These are phyloP conservation scores for Cinnamomum chago DNA, from an alignment of 164 flowering plant species.

Conservation along the genomic window DNA sequence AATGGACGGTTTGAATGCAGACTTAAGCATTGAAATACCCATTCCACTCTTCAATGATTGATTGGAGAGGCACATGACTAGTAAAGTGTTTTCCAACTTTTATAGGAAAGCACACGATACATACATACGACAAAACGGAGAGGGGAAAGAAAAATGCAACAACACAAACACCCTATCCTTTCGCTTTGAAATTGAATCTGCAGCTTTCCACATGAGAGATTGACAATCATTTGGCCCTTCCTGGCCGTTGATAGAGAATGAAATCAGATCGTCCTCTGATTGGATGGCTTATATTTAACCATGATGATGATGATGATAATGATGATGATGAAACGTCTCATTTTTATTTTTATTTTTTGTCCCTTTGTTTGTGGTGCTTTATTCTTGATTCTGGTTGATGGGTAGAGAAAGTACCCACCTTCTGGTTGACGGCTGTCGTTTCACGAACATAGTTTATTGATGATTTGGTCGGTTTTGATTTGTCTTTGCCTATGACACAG, in stretches of 20 bases:
- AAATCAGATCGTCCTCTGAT: background rate
- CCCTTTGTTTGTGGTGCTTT: background rate
- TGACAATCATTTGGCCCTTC: background rate
- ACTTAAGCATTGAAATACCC: background rate
- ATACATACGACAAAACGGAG: conserved; percentile 1
- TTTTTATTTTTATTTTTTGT: background rate
- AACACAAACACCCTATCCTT: background rate
- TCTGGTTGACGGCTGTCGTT: too few relatives aligned
- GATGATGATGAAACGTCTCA: background rate
- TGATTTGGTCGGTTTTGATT: too few relatives aligned
- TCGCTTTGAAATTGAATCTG: background rate
- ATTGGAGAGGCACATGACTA: background rate
- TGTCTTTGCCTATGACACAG: too few relatives aligned
- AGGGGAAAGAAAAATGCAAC: background rate
- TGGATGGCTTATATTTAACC: conserved; percentile 3
- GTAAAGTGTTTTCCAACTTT: conserved; percentile 6
- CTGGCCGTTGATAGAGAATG: background rate
- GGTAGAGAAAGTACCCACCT: too few relatives aligned
- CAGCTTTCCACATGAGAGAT: background rate
- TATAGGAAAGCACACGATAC: background rate
- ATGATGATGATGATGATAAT: too few relatives aligned
- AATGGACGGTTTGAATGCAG: background rate
- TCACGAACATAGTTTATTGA: too few relatives aligned
- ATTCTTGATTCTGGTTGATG: background rate
- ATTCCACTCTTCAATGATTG: conserved; percentile 9